These are phyloP conservation scores for Trichothecium sympodiale DNA, from an alignment of 2,329 filamentous ascomycete genomes.

Conservation along the genomic window DNA sequence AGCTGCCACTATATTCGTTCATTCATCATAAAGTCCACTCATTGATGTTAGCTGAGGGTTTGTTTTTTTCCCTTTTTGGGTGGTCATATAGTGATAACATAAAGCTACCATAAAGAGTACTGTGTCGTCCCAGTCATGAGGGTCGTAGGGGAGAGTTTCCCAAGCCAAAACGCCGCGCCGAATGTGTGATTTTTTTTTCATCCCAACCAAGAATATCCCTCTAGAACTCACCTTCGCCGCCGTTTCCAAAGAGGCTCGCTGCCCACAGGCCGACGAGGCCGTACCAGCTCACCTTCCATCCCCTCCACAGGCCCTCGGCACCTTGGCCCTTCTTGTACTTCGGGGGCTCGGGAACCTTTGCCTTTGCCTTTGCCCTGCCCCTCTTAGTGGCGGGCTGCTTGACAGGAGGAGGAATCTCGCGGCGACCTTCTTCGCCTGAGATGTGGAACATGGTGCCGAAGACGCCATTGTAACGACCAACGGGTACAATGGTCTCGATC, in stretches of 20 bases:
- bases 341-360: slow-evolving; percentile 12
- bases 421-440: slow-evolving; percentile 66
- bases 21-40: too few relatives aligned
- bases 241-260: slow-evolving; percentile 50
- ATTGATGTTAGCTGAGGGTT: too few relatives aligned
- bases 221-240: slow-evolving; percentile 50
- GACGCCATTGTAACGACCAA: slow-evolving; percentile 74
- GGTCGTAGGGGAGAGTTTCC: slow-evolving; percentile 25
- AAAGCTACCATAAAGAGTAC: slow-evolving; percentile 9
- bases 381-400: slow-evolving; percentile 13
- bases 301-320: slow-evolving; percentile 56
- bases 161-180: slow-evolving; percentile 21
- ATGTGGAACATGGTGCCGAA: slow-evolving; percentile 88
- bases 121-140: slow-evolving; percentile 25
- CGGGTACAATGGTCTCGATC: slow-evolving; percentile 65
- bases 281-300: slow-evolving; percentile 72
- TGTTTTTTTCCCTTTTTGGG: too few relatives aligned
- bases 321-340: slow-evolving; percentile 52
- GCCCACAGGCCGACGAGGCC: slow-evolving; percentile 65
- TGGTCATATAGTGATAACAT: too few relatives aligned
- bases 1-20: too few relatives aligned
- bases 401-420: slow-evolving; percentile 24
- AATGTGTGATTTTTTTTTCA: slow-evolving; percentile 1
- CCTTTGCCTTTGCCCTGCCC: slow-evolving; percentile 18
- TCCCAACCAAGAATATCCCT: slow-evolving; percentile 4